Evolutionary conservation across 2,329 filamentous ascomycete genomes (phyloP).

Genomic region (Exophiala alcalophila): DNA sequence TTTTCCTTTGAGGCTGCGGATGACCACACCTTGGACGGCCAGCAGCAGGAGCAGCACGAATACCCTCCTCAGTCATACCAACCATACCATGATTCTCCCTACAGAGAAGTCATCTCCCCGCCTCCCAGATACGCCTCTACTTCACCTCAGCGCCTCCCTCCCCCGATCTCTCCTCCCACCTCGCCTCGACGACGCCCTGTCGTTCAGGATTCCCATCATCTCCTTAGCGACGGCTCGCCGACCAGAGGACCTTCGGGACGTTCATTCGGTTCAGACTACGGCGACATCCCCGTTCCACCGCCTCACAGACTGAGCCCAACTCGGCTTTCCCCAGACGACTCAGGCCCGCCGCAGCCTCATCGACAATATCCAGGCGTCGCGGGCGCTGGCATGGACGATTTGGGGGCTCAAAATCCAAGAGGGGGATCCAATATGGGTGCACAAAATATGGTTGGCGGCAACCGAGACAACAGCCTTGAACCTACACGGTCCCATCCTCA

Average conservation of each 20-base stretch:
- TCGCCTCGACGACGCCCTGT: conserved; percentile 18
- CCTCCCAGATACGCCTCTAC: conserved; percentile 29
- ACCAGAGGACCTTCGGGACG: conserved; percentile 18
- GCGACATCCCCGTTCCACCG: conserved; percentile 29
- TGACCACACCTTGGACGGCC: conserved; percentile 17
- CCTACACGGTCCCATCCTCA: conserved; percentile 16
- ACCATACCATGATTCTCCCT: conserved; percentile 26
- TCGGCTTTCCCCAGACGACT: conserved; percentile 28
- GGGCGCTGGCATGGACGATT: conserved; percentile 25
- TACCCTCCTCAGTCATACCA: conserved; percentile 12
- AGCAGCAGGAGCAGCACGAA: conserved; percentile 11
- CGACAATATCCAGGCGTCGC: conserved; percentile 15
- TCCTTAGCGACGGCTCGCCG: conserved; percentile 17
- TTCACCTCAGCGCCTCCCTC: conserved; percentile 15
- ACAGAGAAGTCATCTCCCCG: conserved; percentile 29
- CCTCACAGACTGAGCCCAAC: conserved; percentile 34
- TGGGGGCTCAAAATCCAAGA: conserved; percentile 13
- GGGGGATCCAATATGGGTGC: conserved; percentile 13
- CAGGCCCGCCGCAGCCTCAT: conserved; percentile 13
- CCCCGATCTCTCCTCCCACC: conserved; percentile 18
- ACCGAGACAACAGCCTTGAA: conserved; percentile 19
- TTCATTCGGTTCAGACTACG: conserved; percentile 8
- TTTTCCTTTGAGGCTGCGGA: conserved; percentile 33
- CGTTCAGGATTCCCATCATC: conserved; percentile 19
- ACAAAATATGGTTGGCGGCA: conserved; percentile 14